Base-by-base conservation (phyloP, 306 rosid genomes). In the Malus fusca region DNA sequence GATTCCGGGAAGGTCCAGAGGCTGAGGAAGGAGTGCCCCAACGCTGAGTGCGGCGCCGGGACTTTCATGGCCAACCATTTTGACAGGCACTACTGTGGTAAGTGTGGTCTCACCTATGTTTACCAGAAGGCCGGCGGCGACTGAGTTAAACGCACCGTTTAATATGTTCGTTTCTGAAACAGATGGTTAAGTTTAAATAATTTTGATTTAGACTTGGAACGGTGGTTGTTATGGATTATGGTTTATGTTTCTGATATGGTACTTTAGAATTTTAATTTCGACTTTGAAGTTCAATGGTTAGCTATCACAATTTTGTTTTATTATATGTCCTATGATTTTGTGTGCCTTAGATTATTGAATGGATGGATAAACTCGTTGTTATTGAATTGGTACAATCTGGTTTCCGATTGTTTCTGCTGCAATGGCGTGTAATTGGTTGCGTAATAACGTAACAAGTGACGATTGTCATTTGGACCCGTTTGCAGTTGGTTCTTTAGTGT, bases 71-170 rank as follows among this genome's bases (percentile, higher is more conserved):
- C 81, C 52, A 82, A 82, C 61, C 82, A 82, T 37, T 77, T 77
- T 52, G 82, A 82, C 56, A 77, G 85, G 76, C 85, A 82, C 76
- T 82, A 82, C 42, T 82, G 85, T 22, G 85, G 85, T 62, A 77
- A 82, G 85, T 82, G 85, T 15, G 81, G 85, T 17, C 80, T 70
- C 62, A 78, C 86, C 71, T 78, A 83, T 67, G 86, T 83, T 59
- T 83, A 83, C 23, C 86, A 83, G 76, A 79, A 79, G 75, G 74
- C 83, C 11, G 83, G 75, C 5, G 80, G 75, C 28, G 81, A 83
- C 28, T 83, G 78, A 78, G 28, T 51, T 15, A 6, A 17, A 30
- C 68, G 68, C 68, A 63, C 40, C 43, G 40, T 30, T 30, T 30
- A 7, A 9, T 17, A 9, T 9, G 68, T 31, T 31, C 10, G 66